These are phyloP conservation scores for Metarhizium album DNA, from an alignment of 2,329 filamentous ascomycete species.

Conservation along the genomic window DNA sequence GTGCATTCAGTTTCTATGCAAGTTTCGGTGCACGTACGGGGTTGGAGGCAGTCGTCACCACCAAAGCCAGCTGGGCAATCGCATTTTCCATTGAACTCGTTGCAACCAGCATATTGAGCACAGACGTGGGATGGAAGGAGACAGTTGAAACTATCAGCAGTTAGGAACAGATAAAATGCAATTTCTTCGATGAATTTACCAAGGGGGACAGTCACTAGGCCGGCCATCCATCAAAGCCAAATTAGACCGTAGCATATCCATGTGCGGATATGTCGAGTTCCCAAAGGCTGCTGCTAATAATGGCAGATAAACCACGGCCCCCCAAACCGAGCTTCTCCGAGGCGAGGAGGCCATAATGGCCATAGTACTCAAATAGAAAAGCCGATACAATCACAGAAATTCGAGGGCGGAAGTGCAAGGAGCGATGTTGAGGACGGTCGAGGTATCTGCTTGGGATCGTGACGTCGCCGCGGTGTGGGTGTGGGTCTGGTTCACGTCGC, in stretches of 20 bases:
- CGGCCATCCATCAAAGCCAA: constrained; percentile 63
- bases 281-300: constrained; percentile 27
- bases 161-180: constrained; percentile 18
- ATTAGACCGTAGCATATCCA: constrained; percentile 52
- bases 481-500: background rate
- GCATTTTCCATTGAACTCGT: constrained; percentile 85
- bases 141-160: constrained; percentile 75
- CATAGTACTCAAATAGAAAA: constrained; percentile 9
- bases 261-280: constrained; percentile 48
- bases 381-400: constrained; percentile 5
- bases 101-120: constrained; percentile 82
- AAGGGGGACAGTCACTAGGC: constrained; percentile 69
- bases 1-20: background rate
- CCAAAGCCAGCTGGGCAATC: constrained; percentile 86
- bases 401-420: background rate
- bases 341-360: constrained; percentile 29
- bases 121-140: constrained; percentile 86
- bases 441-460: background rate
- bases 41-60: constrained; percentile 83
- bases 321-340: constrained; percentile 27
- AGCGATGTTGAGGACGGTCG: background rate
- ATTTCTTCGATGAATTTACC: constrained; percentile 30
- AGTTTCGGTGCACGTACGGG: constrained; percentile 38
- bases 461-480: background rate
- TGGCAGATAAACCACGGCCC: constrained; percentile 29